Conservation (phyloP, 2,329 filamentous ascomycete species). For the Grosmannia serpens region DNA sequence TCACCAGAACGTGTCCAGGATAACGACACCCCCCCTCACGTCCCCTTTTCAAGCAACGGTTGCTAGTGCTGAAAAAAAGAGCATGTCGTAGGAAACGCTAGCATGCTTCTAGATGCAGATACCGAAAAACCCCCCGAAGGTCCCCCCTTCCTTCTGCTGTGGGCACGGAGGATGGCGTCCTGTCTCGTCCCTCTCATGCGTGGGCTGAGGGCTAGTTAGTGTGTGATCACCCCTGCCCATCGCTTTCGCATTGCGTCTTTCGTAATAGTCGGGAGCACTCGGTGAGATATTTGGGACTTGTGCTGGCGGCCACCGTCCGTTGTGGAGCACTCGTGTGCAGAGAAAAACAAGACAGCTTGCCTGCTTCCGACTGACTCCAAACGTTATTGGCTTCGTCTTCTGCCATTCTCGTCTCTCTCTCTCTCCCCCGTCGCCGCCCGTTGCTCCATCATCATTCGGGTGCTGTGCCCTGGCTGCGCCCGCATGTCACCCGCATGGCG, state of each 20-base stretch:
- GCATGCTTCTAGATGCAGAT: constrained; percentile 6
- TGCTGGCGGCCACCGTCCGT: neutral
- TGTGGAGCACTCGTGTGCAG: neutral
- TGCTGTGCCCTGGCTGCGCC: too few relatives aligned
- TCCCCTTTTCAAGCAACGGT: neutral
- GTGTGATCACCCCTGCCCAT: neutral
- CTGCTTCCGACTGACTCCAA: too few relatives aligned
- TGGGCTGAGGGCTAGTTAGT: too few relatives aligned
- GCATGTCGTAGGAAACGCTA: neutral
- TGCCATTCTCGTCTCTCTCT: too few relatives aligned
- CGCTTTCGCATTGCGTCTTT: neutral
- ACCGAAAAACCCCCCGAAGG: neutral
- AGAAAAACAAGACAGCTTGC: neutral
- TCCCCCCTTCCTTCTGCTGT: neutral
- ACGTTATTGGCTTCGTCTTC: too few relatives aligned
- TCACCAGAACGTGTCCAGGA: neutral
- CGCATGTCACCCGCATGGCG: too few relatives aligned
- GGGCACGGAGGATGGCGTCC: neutral
- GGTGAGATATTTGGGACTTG: constrained; percentile 9
- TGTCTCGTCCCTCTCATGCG: neutral
- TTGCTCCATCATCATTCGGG: too few relatives aligned
- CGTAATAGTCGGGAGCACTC: constrained; percentile 1
- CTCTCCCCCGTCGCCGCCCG: too few relatives aligned
- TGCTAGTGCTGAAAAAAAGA: neutral
- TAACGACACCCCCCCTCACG: neutral